phyloP scores from a whole-genome alignment of 225 moss, liverwort and hornwort species.

The Straminergon stramineum region DNA sequence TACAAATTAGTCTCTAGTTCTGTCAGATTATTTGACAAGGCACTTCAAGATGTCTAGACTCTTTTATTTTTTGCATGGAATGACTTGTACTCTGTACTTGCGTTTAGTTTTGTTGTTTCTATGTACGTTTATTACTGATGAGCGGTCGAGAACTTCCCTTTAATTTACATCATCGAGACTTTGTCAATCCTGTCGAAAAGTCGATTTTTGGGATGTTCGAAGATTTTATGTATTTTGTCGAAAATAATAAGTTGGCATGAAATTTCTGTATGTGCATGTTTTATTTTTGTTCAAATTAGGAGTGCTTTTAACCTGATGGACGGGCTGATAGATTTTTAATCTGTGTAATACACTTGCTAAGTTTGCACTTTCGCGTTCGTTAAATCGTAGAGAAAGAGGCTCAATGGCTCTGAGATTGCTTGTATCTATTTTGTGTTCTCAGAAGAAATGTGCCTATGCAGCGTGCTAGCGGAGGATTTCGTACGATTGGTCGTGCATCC shows the following conservation, averaged over 20 bases:
- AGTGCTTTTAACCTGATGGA: neutral
- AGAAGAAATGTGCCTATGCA: conserved; percentile 43
- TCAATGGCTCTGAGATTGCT: conserved; percentile 26
- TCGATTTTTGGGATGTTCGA: neutral
- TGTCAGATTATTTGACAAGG: neutral
- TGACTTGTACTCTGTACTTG: neutral
- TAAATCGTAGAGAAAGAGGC: neutral
- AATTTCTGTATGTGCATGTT: neutral
- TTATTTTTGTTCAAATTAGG: neutral
- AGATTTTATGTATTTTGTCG: neutral
- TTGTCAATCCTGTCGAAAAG: neutral
- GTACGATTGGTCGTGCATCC: conserved; percentile 78
- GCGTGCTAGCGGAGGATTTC: conserved; percentile 95
- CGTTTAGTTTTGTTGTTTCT: neutral
- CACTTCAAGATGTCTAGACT: neutral
- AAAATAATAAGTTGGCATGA: neutral
- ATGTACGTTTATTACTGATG: neutral
- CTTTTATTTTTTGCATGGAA: neutral
- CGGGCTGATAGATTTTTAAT: neutral
- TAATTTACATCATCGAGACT: neutral
- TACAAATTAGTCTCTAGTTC: neutral
- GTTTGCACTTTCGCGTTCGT: neutral
- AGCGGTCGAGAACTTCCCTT: neutral
- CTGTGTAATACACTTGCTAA: neutral
- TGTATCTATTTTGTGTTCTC: conserved; percentile 20